Evolutionary conservation across 2,329 filamentous ascomycete genomes (phyloP).

Genomic region (Fusarium sp.): DNA sequence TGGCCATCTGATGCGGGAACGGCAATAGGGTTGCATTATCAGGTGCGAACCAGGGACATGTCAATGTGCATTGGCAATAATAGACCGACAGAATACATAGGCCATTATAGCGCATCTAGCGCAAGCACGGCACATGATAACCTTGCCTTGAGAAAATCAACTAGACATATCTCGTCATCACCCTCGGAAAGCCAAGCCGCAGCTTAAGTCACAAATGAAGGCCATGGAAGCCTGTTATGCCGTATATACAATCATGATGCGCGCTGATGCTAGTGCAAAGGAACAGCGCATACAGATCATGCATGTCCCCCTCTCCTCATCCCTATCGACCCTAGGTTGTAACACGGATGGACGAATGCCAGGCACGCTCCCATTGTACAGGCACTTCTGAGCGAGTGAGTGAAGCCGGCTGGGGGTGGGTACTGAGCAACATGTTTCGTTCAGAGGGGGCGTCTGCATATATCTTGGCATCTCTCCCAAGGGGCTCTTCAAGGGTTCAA

Average conservation of each 20-base stretch:
- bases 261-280: neutral
- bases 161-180: conserved; percentile 33
- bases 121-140: conserved; percentile 32
- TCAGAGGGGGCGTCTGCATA: conserved; percentile 22
- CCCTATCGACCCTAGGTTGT: conserved; percentile 43
- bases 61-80: conserved; percentile 34
- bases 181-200: conserved; percentile 17
- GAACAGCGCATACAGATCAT: conserved; percentile 12
- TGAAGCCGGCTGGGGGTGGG: conserved; percentile 20
- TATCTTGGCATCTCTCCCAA: neutral
- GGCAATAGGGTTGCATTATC: conserved; percentile 40
- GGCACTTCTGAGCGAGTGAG: conserved; percentile 3
- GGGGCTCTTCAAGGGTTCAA: conserved; percentile 22
- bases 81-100: conserved; percentile 27
- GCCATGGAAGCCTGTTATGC: conserved; percentile 13
- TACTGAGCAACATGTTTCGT: neutral
- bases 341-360: conserved; percentile 42
- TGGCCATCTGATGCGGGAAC: conserved; percentile 32
- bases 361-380: conserved; percentile 40
- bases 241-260: conserved; percentile 14
- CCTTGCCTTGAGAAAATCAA: conserved; percentile 14
- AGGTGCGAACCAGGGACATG: conserved; percentile 37
- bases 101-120: conserved; percentile 28
- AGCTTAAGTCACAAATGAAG: conserved; percentile 12
- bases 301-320: conserved; percentile 29